phyloP scores from a whole-genome alignment of 2,329 filamentous ascomycete species.

The Beauveria caledonica region DNA sequence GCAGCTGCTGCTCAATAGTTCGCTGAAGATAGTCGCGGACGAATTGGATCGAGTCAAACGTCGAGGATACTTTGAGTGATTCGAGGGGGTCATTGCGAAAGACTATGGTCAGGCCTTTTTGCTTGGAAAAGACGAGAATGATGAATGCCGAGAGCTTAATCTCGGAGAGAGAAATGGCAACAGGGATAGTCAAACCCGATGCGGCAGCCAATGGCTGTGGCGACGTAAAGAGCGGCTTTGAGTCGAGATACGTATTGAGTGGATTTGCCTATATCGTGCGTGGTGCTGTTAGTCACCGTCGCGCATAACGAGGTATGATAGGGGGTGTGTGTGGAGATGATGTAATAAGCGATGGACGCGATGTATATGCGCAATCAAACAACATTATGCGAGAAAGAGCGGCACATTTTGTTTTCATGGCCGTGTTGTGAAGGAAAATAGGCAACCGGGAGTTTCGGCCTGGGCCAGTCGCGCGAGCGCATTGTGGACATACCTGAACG shows the following conservation, averaged over 20 bases:
- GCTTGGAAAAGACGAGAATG: slow-evolving; percentile 93
- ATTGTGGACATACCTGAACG: slow-evolving; percentile 62
- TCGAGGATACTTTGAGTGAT: slow-evolving; percentile 95
- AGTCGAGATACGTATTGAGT: slow-evolving; percentile 88
- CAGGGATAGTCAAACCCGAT: slow-evolving; percentile 89
- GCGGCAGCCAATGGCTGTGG: slow-evolving; percentile 86
- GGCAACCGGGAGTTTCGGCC: neutral
- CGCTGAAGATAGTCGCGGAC: slow-evolving; percentile 94
- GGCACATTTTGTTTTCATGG: neutral
- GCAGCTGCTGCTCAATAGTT: slow-evolving; percentile 88
- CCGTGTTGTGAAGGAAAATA: neutral
- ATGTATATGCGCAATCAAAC: slow-evolving; percentile 6
- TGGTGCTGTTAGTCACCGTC: slow-evolving; percentile 3
- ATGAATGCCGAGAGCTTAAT: slow-evolving; percentile 96
- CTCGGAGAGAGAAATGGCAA: slow-evolving; percentile 92
- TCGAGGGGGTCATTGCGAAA: slow-evolving; percentile 98
- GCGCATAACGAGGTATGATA: neutral
- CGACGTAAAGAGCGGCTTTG: slow-evolving; percentile 85
- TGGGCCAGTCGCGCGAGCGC: slow-evolving; percentile 11
- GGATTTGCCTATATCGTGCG: slow-evolving; percentile 68
- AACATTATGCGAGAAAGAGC: neutral
- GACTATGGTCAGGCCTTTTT: slow-evolving; percentile 92
- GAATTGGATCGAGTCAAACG: slow-evolving; percentile 97
- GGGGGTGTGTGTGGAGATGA: neutral
- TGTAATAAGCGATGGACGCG: neutral